A percentile compares a stretch with the other conserved stretches of the same genome.
Conservation (phyloP, 768 basidiomycete genomes). For the Tephrocybe rancida region DNA sequence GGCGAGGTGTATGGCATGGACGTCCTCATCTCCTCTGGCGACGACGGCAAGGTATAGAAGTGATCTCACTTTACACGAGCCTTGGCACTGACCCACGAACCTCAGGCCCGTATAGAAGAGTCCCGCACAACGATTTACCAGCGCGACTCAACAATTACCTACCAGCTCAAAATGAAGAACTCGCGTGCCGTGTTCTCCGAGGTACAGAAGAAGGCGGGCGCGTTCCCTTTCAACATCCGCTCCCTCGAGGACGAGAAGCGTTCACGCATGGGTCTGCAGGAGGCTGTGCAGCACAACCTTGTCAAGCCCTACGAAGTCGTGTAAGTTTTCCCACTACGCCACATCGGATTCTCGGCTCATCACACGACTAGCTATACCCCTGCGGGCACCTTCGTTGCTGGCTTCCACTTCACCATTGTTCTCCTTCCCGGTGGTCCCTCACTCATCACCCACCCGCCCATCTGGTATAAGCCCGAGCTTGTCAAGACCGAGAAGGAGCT, state of each 20-base stretch:
- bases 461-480: slow-evolving; percentile 93
- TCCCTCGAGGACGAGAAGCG: slow-evolving; percentile 94
- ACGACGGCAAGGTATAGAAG: slow-evolving; percentile 84
- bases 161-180: slow-evolving; percentile 97
- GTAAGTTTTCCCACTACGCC: slow-evolving; percentile 45
- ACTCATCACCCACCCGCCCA: slow-evolving; percentile 83
- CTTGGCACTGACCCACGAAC: not conserved
- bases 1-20: slow-evolving; percentile 96
- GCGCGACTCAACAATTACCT: slow-evolving; percentile 81
- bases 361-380: slow-evolving; percentile 67
- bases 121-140: slow-evolving; percentile 94
- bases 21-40: slow-evolving; percentile 82
- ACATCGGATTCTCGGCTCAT: slow-evolving; percentile 7
- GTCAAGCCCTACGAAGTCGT: slow-evolving; percentile 95
- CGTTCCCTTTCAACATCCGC: slow-evolving; percentile 98
- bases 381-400: slow-evolving; percentile 82
- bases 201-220: slow-evolving; percentile 96
- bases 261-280: slow-evolving; percentile 91
- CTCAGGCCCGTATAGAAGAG: slow-evolving; percentile 85
- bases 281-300: slow-evolving; percentile 92
- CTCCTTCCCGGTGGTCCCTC: slow-evolving; percentile 88
- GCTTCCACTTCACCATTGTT: slow-evolving; percentile 97
- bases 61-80: not conserved
- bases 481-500: slow-evolving; percentile 89
- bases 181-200: slow-evolving; percentile 96